phyloP scores from a whole-genome alignment of 768 basidiomycete species.

The Multifurca ochricompacta region DNA sequence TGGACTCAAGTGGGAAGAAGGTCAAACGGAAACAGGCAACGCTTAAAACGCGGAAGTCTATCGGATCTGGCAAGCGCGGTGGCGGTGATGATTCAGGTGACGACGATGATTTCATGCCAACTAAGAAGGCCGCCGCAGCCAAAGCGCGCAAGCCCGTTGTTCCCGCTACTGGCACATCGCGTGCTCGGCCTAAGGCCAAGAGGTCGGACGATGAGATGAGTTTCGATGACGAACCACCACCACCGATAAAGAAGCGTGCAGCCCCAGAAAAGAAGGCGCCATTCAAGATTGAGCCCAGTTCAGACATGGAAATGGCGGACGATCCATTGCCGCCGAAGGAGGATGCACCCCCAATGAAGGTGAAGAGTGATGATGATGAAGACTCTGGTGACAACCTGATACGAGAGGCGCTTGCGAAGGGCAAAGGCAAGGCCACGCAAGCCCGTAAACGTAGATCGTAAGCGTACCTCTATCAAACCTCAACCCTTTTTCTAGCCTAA shows the following conservation, averaged over 20 bases:
- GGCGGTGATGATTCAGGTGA: constrained; percentile 32
- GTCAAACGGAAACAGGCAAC: constrained; percentile 51
- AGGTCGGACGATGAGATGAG: constrained; percentile 18
- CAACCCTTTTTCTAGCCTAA: not conserved
- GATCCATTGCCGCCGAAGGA: constrained; percentile 25
- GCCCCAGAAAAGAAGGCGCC: constrained; percentile 23
- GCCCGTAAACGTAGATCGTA: constrained; percentile 63
- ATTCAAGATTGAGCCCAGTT: constrained; percentile 27
- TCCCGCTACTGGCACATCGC: constrained; percentile 25
- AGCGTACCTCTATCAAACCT: constrained; percentile 11
- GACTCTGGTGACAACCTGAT: constrained; percentile 35
- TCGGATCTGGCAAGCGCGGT: constrained; percentile 34
- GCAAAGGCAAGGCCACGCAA: constrained; percentile 39
- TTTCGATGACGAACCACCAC: constrained; percentile 14
- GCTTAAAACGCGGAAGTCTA: constrained; percentile 46
- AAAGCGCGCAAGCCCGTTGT: constrained; percentile 29
- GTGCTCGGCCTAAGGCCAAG: constrained; percentile 33
- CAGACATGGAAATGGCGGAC: constrained; percentile 26
- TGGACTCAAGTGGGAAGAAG: constrained; percentile 44
- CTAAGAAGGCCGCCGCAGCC: constrained; percentile 33
- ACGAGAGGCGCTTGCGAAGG: constrained; percentile 29
- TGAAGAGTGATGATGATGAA: constrained; percentile 26
- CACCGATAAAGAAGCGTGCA: constrained; percentile 21
- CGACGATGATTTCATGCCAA: constrained; percentile 51
- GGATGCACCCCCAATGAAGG: not conserved